Conservation (phyloP, 345 rosid species). For the Euphorbia peplus region DNA sequence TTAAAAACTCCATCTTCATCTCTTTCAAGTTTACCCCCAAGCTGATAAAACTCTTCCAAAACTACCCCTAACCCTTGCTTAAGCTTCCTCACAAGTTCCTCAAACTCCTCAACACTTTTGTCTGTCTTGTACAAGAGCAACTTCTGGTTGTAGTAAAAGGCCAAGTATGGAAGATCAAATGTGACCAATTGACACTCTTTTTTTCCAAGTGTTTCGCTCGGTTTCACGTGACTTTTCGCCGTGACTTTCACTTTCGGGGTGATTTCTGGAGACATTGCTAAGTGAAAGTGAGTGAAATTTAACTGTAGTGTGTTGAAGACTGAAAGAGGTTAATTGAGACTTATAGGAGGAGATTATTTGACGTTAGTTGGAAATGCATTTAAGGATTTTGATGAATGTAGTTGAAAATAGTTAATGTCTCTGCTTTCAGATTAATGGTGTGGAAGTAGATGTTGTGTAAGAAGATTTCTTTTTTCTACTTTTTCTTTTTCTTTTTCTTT, state of each 20-base stretch:
- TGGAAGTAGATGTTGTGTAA: neutral
- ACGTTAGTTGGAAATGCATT: conserved; percentile 52
- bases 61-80: conserved; percentile 64
- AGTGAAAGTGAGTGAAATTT: too few relatives aligned
- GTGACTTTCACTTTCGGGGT: conserved; percentile 39
- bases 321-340: neutral
- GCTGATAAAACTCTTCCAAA: conserved; percentile 74
- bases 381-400: conserved; percentile 29
- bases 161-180: conserved; percentile 88
- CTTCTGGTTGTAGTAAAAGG: conserved; percentile 89
- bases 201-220: conserved; percentile 53
- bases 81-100: conserved; percentile 57
- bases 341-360: conserved; percentile 18
- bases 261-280: conserved; percentile 2
- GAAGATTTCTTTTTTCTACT: neutral
- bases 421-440: neutral
- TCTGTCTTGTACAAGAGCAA: conserved; percentile 56
- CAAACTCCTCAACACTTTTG: conserved; percentile 16
- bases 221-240: conserved; percentile 56
- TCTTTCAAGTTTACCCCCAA: conserved; percentile 75
- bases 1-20: conserved; percentile 77
- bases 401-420: conserved; percentile 44
- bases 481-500: too few relatives aligned
- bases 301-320: neutral
- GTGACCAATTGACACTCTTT: conserved; percentile 68